These are phyloP conservation scores for Volvariella volvacea DNA, from an alignment of 1,284 basidiomycete species.

Conservation along the genomic window DNA sequence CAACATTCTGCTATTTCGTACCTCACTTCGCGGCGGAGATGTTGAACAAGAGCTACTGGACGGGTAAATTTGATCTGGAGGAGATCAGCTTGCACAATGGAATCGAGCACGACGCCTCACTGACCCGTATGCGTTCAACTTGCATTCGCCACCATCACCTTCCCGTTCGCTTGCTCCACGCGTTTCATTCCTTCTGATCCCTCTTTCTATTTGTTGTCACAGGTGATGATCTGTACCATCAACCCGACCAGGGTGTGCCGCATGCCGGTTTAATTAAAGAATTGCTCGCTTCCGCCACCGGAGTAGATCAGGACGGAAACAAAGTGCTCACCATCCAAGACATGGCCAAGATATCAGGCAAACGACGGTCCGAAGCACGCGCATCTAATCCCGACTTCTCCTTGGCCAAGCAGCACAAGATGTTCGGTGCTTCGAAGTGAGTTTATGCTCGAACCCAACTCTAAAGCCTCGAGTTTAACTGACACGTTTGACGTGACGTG, in stretches of 20 bases:
- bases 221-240: slow-evolving; percentile 49
- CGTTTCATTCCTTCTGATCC: background rate
- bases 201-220: slow-evolving; percentile 1
- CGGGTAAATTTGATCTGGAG: slow-evolving; percentile 53
- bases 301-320: slow-evolving; percentile 42
- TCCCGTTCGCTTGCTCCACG: background rate
- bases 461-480: slow-evolving; percentile 2
- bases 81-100: slow-evolving; percentile 68
- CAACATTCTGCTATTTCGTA: slow-evolving; percentile 59
- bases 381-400: slow-evolving; percentile 49
- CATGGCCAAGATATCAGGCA: slow-evolving; percentile 45
- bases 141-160: background rate
- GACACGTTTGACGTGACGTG: background rate
- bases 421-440: slow-evolving; percentile 65
- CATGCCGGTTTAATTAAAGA: slow-evolving; percentile 46
- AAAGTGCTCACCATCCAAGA: slow-evolving; percentile 46
- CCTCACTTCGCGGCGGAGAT: slow-evolving; percentile 52
- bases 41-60: slow-evolving; percentile 46
- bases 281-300: slow-evolving; percentile 53
- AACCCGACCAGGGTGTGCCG: slow-evolving; percentile 46
- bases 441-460: slow-evolving; percentile 16
- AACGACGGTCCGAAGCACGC: slow-evolving; percentile 51
- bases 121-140: slow-evolving; percentile 45
- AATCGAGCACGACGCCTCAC: slow-evolving; percentile 73
- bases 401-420: slow-evolving; percentile 40